Percentiles rank a stretch among this genome's conserved stretches.
These are phyloP conservation scores for Flueggea neowawraea DNA, from an alignment of 441 rosid species.

Conservation along the genomic window DNA sequence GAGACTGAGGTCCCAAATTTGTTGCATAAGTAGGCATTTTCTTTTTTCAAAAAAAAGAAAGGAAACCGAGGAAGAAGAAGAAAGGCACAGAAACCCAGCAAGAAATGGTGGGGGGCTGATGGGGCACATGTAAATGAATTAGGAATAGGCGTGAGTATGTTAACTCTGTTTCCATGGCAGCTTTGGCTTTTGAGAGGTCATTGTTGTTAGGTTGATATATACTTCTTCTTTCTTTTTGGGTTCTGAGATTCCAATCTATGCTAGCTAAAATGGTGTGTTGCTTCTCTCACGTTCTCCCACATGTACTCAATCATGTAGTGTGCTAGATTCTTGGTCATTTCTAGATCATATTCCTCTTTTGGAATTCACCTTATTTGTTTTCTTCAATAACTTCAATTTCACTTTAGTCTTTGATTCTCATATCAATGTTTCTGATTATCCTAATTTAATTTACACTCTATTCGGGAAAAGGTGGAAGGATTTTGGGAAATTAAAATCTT, in stretches of 20 bases:
- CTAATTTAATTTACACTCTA: too few relatives aligned
- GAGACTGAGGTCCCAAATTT: constrained; percentile 19
- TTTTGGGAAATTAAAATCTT: too few relatives aligned
- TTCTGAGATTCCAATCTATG: constrained; percentile 37
- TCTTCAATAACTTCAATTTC: too few relatives aligned
- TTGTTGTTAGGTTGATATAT: too few relatives aligned
- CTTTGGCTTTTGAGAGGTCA: constrained; percentile 46
- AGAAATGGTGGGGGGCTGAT: background rate
- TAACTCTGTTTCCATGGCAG: constrained; percentile 44
- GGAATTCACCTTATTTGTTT: too few relatives aligned
- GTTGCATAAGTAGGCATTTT: constrained; percentile 1
- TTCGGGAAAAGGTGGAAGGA: too few relatives aligned
- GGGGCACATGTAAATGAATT: background rate
- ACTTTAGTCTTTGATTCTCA: too few relatives aligned
- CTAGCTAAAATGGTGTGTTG: background rate
- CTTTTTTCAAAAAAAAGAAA: background rate
- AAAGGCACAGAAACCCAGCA: constrained; percentile 30
- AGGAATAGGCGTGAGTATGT: constrained; percentile 34
- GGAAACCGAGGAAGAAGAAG: background rate
- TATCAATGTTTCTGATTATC: too few relatives aligned
- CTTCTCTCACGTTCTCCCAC: constrained; percentile 39
- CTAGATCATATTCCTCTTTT: background rate
- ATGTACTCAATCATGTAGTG: constrained; percentile 36
- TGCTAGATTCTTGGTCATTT: constrained; percentile 27
- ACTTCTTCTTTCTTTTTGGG: constrained; percentile 12